phyloP scores from a whole-genome alignment of 1,139 yeast species.

The Pichia sp. region DNA sequence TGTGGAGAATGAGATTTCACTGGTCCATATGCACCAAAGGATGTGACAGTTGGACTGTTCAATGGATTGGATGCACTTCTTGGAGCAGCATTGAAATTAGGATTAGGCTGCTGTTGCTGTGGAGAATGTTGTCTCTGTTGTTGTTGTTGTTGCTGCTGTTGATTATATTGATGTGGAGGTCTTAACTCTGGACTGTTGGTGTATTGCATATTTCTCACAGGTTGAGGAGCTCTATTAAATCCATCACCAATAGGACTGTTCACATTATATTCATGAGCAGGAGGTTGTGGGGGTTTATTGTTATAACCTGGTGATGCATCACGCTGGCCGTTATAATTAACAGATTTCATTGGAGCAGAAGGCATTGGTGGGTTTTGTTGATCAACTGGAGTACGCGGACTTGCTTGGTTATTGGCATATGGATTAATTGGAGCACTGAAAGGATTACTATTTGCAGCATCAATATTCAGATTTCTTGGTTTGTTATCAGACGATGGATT shows the following conservation, averaged over 20 bases:
- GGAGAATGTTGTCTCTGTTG: slow-evolving; percentile 4
- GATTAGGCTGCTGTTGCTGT: neutral
- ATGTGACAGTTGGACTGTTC: slow-evolving; percentile 10
- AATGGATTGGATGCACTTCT: slow-evolving; percentile 8
- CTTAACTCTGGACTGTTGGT: slow-evolving; percentile 17
- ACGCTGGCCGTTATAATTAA: neutral
- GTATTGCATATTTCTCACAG: neutral
- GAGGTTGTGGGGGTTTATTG: slow-evolving; percentile 1
- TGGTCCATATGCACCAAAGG: slow-evolving; percentile 17
- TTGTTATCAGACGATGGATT: slow-evolving; percentile 1
- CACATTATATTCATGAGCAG: neutral
- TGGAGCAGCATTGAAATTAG: too few species aligned
- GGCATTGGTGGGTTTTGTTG: slow-evolving; percentile 17
- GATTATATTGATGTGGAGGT: slow-evolving; percentile 17
- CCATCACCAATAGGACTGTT: neutral
- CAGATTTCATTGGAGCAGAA: neutral
- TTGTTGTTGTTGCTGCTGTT: slow-evolving; percentile 1
- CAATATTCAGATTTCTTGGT: neutral
- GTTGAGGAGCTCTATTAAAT: neutral
- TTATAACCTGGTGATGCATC: neutral
- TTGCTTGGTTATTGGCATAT: slow-evolving; percentile 4
- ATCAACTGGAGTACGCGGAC: slow-evolving; percentile 19
- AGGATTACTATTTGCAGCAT: slow-evolving; percentile 2
- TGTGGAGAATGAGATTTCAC: slow-evolving; percentile 17
- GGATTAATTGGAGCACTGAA: slow-evolving; percentile 16